These are phyloP conservation scores for Rhododendron ovatum DNA, from an alignment of 148 eudicot species.

Conservation along the genomic window DNA sequence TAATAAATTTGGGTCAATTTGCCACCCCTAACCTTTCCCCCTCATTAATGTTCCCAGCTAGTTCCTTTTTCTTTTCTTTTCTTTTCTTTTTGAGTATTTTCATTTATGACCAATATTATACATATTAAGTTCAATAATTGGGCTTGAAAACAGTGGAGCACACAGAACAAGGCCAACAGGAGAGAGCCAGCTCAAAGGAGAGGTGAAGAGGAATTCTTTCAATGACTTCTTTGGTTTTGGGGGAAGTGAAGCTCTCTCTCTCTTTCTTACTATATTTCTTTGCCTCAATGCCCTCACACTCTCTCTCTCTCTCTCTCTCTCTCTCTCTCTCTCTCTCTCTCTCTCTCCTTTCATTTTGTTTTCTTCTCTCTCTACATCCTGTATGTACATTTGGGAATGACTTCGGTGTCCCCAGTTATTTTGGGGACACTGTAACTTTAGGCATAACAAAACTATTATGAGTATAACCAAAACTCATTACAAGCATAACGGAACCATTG, in stretches of 20 bases:
- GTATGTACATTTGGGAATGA: not conserved
- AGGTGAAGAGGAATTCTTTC: not conserved
- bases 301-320: not conserved
- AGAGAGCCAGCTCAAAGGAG: constrained; percentile 37
- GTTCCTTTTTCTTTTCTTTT: no score
- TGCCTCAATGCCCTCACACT: constrained; percentile 25
- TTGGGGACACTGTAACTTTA: no score
- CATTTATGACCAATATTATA: not conserved
- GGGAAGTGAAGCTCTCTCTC: constrained; percentile 15
- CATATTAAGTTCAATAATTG: not conserved
- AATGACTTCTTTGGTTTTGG: constrained; percentile 23
- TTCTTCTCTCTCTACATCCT: not conserved
- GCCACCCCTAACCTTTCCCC: no score
- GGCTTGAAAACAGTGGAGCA: not conserved
- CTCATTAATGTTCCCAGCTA: no score
- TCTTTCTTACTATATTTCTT: constrained; percentile 13
- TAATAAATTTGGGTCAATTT: no score
- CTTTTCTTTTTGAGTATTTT: no score
- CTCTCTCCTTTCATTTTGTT: not conserved
- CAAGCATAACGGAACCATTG: no score
- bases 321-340: not conserved
- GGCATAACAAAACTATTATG: no score
- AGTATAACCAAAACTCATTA: no score
- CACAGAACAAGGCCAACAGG: constrained; percentile 51
- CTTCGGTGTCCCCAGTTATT: no score